phyloP scores from a whole-genome alignment of 2,329 filamentous ascomycete genomes.

The Sphaerostilbella broomeana region DNA sequence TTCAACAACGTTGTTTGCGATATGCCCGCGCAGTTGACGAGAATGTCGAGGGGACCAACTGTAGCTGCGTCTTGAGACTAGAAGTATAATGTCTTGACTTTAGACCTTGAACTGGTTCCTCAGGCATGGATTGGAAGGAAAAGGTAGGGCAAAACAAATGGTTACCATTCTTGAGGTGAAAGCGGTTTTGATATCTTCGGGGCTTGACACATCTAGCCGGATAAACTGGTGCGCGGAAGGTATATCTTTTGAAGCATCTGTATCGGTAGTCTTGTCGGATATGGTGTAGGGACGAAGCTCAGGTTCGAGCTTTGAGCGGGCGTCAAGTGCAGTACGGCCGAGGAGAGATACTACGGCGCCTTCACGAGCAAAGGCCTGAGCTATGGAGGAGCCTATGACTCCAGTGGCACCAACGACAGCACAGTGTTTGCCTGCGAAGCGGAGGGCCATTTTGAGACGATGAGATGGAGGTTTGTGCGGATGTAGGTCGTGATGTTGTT shows the following conservation, averaged over 20 bases:
- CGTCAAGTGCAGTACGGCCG: slow-evolving; percentile 46
- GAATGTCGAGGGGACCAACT: slow-evolving; percentile 43
- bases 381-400: slow-evolving; percentile 64
- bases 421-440: slow-evolving; percentile 43
- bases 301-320: slow-evolving; percentile 34
- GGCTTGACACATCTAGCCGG: slow-evolving; percentile 26
- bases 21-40: slow-evolving; percentile 77
- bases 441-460: slow-evolving; percentile 21
- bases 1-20: slow-evolving; percentile 60
- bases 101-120: too few relatives aligned
- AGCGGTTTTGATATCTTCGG: slow-evolving; percentile 24
- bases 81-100: not conserved
- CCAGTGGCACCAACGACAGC: slow-evolving; percentile 65
- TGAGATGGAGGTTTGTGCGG: not conserved
- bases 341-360: slow-evolving; percentile 57
- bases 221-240: slow-evolving; percentile 29
- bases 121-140: too few relatives aligned
- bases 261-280: not conserved
- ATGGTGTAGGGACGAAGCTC: slow-evolving; percentile 24
- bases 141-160: too few relatives aligned
- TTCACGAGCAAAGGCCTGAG: slow-evolving; percentile 55
- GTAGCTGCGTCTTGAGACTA: slow-evolving; percentile 2
- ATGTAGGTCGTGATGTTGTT: too few relatives aligned
- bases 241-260: slow-evolving; percentile 1
- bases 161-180: slow-evolving; percentile 21